Percentiles rank a stretch among this genome's conserved stretches.
Evolutionary conservation across 2,329 filamentous ascomycete species (phyloP).

Genomic region (Tolypocladium tropicale): DNA sequence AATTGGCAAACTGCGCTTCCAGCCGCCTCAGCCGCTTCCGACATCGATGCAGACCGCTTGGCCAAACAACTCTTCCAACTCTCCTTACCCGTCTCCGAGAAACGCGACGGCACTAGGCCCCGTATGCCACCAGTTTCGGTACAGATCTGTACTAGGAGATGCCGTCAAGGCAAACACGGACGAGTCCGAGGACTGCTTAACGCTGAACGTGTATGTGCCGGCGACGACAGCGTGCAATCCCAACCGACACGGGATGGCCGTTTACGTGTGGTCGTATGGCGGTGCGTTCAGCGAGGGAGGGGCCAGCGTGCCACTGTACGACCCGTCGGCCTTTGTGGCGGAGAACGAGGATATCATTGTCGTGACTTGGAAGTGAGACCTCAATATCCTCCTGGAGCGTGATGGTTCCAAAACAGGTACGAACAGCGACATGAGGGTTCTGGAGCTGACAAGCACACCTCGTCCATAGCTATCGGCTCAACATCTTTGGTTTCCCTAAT

Average conservation of each 20-base stretch:
- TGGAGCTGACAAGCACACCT: neutral
- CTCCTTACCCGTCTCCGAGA: neutral
- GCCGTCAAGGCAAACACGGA: neutral
- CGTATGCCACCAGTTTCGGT: neutral
- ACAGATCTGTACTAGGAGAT: neutral
- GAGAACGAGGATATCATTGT: neutral
- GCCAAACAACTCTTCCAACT: neutral
- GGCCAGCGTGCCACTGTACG: neutral
- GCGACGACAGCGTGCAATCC: neutral
- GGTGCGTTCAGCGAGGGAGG: neutral
- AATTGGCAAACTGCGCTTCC: neutral
- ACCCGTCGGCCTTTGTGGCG: neutral
- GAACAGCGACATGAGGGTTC: neutral
- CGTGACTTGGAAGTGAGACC: neutral
- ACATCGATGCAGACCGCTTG: neutral
- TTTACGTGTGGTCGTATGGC: neutral
- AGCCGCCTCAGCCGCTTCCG: neutral
- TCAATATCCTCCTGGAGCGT: neutral
- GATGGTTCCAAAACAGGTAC: neutral
- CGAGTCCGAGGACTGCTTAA: neutral
- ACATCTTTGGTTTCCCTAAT: neutral
- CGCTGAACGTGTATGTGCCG: neutral
- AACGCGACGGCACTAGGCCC: neutral
- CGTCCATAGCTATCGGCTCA: neutral
- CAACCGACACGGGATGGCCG: neutral